Percentiles rank a stretch among this genome's conserved stretches.
Evolutionary conservation across 225 moss, liverwort and hornwort species (phyloP).

Genomic region (Sphagnum contortum): DNA sequence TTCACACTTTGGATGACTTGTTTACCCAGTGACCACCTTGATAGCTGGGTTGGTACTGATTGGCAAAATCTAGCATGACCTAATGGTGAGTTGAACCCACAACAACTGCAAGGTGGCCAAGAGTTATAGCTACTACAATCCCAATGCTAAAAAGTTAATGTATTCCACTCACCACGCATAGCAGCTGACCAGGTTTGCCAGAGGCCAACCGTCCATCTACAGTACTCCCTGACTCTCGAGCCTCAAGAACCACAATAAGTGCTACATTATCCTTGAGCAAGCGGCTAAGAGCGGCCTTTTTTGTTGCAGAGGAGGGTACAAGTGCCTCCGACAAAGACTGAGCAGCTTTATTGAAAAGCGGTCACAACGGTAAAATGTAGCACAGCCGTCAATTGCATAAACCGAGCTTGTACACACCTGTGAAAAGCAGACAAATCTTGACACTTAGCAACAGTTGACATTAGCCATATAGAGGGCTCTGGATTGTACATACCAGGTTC

Average conservation of each 20-base stretch:
- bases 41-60: too few species aligned
- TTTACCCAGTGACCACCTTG: too few species aligned
- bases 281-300: conserved; percentile 88
- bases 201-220: conserved; percentile 59
- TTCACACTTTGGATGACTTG: too few species aligned
- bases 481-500: too few species aligned
- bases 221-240: conserved; percentile 71
- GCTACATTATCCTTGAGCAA: conserved; percentile 97
- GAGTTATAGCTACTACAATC: too few species aligned
- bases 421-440: neutral
- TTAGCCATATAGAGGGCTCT: too few species aligned
- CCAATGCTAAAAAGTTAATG: too few species aligned
- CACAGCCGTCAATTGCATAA: conserved; percentile 75
- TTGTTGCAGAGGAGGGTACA: conserved; percentile 68
- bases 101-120: too few species aligned
- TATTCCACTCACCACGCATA: conserved; percentile 71
- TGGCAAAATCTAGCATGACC: too few species aligned
- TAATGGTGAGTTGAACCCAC: too few species aligned
- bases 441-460: too few species aligned
- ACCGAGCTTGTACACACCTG: conserved; percentile 67
- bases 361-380: conserved; percentile 69
- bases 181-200: conserved; percentile 82
- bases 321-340: conserved; percentile 93
- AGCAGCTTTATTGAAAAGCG: conserved; percentile 89
- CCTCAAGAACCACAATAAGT: conserved; percentile 91